These are phyloP conservation scores for Cryptosporidium baileyi DNA, from an alignment of 169 alveolate species.

Conservation along the genomic window DNA sequence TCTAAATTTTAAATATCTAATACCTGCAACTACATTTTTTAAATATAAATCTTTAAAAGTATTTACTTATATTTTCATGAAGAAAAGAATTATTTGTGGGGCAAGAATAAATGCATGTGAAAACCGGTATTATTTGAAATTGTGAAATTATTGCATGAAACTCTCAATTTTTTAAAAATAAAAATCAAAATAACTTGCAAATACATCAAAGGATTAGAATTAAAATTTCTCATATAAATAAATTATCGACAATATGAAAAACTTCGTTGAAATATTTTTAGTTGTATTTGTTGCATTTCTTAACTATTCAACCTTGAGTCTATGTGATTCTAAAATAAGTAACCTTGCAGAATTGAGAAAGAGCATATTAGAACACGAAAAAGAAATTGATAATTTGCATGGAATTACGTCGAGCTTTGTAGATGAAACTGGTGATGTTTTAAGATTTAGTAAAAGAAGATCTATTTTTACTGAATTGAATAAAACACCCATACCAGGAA, in stretches of 20 bases:
- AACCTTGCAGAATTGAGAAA: slow-evolving; percentile 5
- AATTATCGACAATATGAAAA: background rate
- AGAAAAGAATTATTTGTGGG: too few relatives aligned
- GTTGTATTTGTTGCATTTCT: background rate
- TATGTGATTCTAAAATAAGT: slow-evolving; percentile 1
- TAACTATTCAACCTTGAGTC: background rate
- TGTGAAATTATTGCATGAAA: too few relatives aligned
- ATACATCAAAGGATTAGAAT: too few relatives aligned
- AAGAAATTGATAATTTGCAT: slow-evolving; percentile 33
- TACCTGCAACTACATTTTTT: too few relatives aligned
- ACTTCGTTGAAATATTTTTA: background rate
- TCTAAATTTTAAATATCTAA: too few relatives aligned
- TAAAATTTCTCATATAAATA: too few relatives aligned
- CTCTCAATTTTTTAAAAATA: too few relatives aligned
- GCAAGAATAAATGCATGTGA: too few relatives aligned
- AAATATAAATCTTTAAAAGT: too few relatives aligned
- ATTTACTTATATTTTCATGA: too few relatives aligned
- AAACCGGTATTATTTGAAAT: too few relatives aligned
- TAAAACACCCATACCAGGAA: slow-evolving; percentile 2
- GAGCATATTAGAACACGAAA: slow-evolving; percentile 50
- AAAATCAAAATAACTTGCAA: too few relatives aligned
- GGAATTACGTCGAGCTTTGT: slow-evolving; percentile 44
- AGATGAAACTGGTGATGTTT: slow-evolving; percentile 67
- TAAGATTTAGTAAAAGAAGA: slow-evolving; percentile 41
- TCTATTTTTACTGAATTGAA: slow-evolving; percentile 30